Percentiles rank a stretch among this genome's conserved stretches.
phyloP scores from a whole-genome alignment of 306 rosid genomes.

The Lathyrus aphaca region DNA sequence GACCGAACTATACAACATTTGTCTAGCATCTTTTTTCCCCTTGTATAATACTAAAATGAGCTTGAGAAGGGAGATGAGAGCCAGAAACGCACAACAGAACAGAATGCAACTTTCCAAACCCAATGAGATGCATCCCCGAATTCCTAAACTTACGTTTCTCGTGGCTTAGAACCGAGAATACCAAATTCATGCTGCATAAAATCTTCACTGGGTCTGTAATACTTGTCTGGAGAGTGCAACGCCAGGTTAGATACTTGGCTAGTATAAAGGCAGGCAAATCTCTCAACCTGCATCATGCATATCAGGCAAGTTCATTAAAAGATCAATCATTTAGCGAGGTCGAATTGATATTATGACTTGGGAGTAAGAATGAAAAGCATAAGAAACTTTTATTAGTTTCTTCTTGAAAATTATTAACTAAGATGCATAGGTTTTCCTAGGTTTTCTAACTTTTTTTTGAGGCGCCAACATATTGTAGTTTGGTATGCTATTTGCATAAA shows the following conservation, averaged over 20 bases:
- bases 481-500: slow-evolving; percentile 15
- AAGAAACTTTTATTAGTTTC: slow-evolving; percentile 2
- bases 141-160: slow-evolving; percentile 14
- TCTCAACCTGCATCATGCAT: slow-evolving; percentile 71
- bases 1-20: slow-evolving; percentile 22
- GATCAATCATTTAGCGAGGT: not conserved
- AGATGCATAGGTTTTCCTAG: slow-evolving; percentile 14
- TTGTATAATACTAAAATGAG: slow-evolving; percentile 12
- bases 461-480: slow-evolving; percentile 10
- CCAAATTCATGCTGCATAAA: slow-evolving; percentile 93
- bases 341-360: slow-evolving; percentile 4
- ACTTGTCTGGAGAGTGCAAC: slow-evolving; percentile 85
- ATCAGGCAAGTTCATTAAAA: not conserved
- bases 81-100: not conserved
- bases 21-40: not conserved
- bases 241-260: slow-evolving; percentile 93
- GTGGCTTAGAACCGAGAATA: slow-evolving; percentile 59
- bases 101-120: slow-evolving; percentile 36
- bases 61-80: not conserved
- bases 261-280: slow-evolving; percentile 95
- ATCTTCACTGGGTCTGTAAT: slow-evolving; percentile 96
- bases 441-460: not conserved
- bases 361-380: slow-evolving; percentile 5
- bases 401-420: slow-evolving; percentile 10
- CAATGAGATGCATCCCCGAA: slow-evolving; percentile 25